Evolutionary conservation across 1,284 basidiomycete genomes (phyloP).

Genomic region (Cronartium ribicola): DNA sequence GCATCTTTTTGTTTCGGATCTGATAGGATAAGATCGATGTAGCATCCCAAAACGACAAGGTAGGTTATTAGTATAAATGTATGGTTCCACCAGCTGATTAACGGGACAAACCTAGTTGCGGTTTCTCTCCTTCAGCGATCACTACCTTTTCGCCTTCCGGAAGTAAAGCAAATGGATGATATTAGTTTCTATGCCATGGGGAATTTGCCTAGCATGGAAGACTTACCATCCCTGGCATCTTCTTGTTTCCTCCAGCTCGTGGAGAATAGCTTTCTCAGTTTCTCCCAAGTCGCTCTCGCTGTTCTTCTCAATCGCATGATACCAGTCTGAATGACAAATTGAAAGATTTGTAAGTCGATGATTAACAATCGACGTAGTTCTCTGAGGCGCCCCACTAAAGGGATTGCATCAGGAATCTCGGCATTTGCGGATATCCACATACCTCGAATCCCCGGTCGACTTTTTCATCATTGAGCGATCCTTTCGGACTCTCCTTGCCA

Average conservation of each 20-base stretch:
- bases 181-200: neutral
- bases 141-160: neutral
- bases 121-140: neutral
- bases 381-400: too few species aligned
- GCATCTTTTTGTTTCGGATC: too few species aligned
- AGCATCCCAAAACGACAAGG: too few species aligned
- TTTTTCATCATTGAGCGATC: neutral
- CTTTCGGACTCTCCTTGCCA: too few species aligned
- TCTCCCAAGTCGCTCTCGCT: neutral
- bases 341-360: neutral
- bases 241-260: neutral
- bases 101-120: neutral
- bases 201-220: neutral
- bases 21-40: too few species aligned
- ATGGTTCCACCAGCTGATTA: neutral
- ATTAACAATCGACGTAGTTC: neutral
- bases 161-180: neutral
- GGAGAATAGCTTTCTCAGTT: neutral
- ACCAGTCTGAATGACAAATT: neutral
- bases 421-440: too few species aligned
- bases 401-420: too few species aligned
- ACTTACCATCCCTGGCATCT: neutral
- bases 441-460: neutral
- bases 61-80: too few species aligned
- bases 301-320: neutral